Percentiles rank a stretch among this genome's conserved stretches.
Evolutionary conservation across 2,329 filamentous ascomycete genomes (phyloP).

Genomic region (Dactylellina haptotyla): DNA sequence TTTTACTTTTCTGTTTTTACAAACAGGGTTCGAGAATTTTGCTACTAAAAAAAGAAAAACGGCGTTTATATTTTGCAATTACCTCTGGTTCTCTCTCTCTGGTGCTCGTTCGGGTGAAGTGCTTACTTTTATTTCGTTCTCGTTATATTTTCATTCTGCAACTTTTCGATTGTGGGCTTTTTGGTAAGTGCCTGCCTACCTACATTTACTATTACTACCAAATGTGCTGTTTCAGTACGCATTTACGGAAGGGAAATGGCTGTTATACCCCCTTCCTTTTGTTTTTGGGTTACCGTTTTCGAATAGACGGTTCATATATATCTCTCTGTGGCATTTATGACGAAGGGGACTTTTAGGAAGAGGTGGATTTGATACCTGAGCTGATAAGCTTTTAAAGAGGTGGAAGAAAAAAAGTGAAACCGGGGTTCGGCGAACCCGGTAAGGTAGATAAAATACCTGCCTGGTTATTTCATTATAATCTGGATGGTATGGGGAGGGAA

Average conservation of each 20-base stretch:
- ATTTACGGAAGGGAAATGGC: no score
- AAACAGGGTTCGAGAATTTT: no score
- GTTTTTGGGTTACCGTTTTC: not conserved
- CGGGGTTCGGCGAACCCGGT: no score
- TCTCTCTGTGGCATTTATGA: not conserved
- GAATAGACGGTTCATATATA: not conserved
- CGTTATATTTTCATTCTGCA: not conserved
- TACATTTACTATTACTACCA: not conserved
- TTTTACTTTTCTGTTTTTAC: conserved; percentile 5
- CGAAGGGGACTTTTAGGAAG: not conserved
- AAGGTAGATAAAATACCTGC: no score
- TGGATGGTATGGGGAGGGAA: no score
- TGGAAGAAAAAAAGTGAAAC: not conserved
- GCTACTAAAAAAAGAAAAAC: no score
- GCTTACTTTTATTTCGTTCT: not conserved
- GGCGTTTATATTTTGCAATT: no score
- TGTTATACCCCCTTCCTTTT: no score
- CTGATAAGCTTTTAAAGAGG: not conserved
- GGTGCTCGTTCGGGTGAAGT: not conserved
- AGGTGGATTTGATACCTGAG: not conserved
- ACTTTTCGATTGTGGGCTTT: not conserved
- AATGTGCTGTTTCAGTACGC: not conserved
- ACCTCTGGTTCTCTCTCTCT: not conserved
- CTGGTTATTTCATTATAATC: no score
- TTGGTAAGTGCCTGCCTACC: no score